Conservation (phyloP, 208 protist genomes). For the Leishmania aethiopica region DNA sequence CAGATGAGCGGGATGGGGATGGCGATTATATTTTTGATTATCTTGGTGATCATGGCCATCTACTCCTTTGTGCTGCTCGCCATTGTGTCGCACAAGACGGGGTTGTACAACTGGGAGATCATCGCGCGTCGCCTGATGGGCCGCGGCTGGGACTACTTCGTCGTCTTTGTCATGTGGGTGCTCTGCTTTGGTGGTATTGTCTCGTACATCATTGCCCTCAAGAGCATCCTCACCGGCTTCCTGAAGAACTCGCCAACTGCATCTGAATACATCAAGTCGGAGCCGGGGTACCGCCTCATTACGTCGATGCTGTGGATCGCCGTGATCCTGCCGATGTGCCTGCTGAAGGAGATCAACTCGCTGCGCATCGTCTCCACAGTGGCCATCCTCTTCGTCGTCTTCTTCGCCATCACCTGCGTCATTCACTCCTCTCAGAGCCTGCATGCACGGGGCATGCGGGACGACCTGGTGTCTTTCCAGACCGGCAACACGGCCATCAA, state of each 20-base stretch:
- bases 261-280: constrained; percentile 22
- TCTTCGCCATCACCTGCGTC: constrained; percentile 70
- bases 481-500: constrained; percentile 54
- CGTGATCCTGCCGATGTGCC: constrained; percentile 32
- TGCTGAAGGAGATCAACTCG: constrained; percentile 82
- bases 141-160: constrained; percentile 11
- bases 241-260: constrained; percentile 23
- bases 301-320: constrained; percentile 56
- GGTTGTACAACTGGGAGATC: constrained; percentile 56
- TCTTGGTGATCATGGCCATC: constrained; percentile 43
- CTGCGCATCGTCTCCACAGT: constrained; percentile 68
- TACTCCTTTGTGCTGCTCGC: constrained; percentile 71
- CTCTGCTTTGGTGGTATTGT: constrained; percentile 64
- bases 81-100: constrained; percentile 44
- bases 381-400: constrained; percentile 68
- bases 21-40: constrained; percentile 33
- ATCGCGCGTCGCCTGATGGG: constrained; percentile 47
- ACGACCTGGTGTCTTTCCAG: constrained; percentile 54
- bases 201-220: constrained; percentile 65
- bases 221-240: constrained; percentile 43
- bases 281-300: constrained; percentile 46
- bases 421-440: constrained; percentile 44
- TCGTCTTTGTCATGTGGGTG: constrained; percentile 57
- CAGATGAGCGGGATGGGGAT: constrained; percentile 55
- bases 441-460: constrained; percentile 26